Evolutionary conservation across 2,329 filamentous ascomycete species (phyloP).

Genomic region (Chaetomium sp.): DNA sequence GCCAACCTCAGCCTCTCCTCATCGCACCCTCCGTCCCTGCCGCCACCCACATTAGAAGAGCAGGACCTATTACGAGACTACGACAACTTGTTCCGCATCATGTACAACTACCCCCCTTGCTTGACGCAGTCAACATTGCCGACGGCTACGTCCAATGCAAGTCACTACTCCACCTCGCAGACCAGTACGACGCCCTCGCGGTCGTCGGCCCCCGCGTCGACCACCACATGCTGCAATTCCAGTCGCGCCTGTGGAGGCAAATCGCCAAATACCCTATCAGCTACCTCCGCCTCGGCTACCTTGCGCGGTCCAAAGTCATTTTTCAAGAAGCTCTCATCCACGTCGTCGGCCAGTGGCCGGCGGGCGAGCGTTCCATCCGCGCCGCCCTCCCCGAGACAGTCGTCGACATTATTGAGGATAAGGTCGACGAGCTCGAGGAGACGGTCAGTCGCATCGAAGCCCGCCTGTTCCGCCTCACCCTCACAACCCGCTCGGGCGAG

Average conservation of each 20-base stretch:
- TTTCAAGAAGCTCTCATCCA: constrained; percentile 89
- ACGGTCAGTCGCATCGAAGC: constrained; percentile 77
- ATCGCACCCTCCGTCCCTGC: constrained; percentile 41
- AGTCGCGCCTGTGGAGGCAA: constrained; percentile 89
- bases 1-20: constrained; percentile 69
- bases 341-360: constrained; percentile 92
- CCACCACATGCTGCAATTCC: constrained; percentile 91
- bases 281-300: constrained; percentile 86
- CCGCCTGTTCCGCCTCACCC: constrained; percentile 76
- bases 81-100: constrained; percentile 91
- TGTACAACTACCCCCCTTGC: constrained; percentile 88
- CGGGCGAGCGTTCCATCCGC: constrained; percentile 75
- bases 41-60: constrained; percentile 59
- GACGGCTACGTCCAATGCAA: constrained; percentile 95
- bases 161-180: constrained; percentile 81
- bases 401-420: constrained; percentile 89
- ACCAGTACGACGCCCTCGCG: constrained; percentile 87
- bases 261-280: constrained; percentile 94
- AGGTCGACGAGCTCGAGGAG: constrained; percentile 88
- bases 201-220: constrained; percentile 89
- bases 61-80: constrained; percentile 86
- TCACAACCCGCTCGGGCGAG: constrained; percentile 79
- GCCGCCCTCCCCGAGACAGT: constrained; percentile 72
- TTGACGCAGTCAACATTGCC: constrained; percentile 87
- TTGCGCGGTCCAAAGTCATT: constrained; percentile 80